Base-by-base conservation (phyloP, 345 rosid genomes). In the Gossypium bickii region DNA sequence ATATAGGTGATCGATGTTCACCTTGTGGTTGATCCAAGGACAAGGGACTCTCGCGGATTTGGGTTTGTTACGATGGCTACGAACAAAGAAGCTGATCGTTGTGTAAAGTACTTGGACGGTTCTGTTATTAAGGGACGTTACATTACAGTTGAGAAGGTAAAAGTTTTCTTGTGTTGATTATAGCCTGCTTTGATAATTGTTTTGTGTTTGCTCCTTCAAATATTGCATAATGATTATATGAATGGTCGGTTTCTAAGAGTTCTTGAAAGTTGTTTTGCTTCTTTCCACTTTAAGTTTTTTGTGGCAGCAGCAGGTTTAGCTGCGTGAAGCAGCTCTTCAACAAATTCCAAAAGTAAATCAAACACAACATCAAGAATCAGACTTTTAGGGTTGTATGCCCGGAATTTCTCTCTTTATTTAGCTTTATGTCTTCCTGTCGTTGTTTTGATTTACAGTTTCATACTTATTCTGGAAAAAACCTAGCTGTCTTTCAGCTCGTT, bases 11-110 rank as follows among this genome's bases (percentile, higher is more conserved):
- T 80, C 81, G 98, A 91, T 83, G 96, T 91, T 51, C 92, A 89
- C 80, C 92, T 91, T 53, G 99, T 95, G 78, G 91, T 91, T 64
- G 97, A 95, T 81, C 98, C 97, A 60, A 79, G 97, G 97, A 92
- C 96, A 22, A 86, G 98, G 81, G 97, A 93, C 47, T 85, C 96
- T 69, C 94, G 98, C 0, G 98, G 99, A 4, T 91, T 93, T 84
- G 98, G 97, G 65, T 95, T 95, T 82, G 89, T 95, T 20, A 87
- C 97, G 0, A 86, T 93, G 99, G 85, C 88, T 59, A 47, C 83
- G 2, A 74, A 84, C 71, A 75, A 76, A 70, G 97, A 90, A 79
- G 99, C 97, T 78, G 84, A 88, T 20, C 86, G 90, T 1, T 92
- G 99, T 74, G 80, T 94, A 43, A 91, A 89, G 83, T 75, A 88